Percentiles rank a stretch among this genome's conserved stretches.
Conservation (phyloP, 1,139 yeast genomes). For the Hansenula sp. region DNA sequence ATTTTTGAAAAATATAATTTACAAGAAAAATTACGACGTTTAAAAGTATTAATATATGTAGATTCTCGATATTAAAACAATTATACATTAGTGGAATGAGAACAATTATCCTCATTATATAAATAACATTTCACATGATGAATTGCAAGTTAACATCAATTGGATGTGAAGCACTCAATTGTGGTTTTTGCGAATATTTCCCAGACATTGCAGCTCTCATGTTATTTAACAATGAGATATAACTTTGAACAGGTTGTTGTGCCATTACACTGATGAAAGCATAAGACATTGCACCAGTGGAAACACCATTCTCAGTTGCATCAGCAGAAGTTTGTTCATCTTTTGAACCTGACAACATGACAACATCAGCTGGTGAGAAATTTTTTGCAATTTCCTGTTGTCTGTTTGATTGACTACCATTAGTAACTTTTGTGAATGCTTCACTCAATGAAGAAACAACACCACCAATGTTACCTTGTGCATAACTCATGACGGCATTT, state of each 20-base stretch:
- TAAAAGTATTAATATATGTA: no score
- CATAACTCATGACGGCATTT: conserved; percentile 68
- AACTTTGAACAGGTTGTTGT: conserved; percentile 66
- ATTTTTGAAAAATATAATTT: no score
- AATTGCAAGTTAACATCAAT: conserved; percentile 69
- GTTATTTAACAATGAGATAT: conserved; percentile 68
- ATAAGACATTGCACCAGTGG: conserved; percentile 95
- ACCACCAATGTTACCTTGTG: conserved; percentile 63
- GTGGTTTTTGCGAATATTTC: conserved; percentile 83
- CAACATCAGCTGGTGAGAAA: conserved; percentile 84
- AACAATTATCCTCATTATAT: no score
- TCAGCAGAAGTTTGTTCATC: conserved; percentile 61
- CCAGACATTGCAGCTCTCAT: conserved; percentile 64
- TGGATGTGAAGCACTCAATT: conserved; percentile 78
- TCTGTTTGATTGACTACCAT: conserved; percentile 15
- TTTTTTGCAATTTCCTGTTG: conserved; percentile 50
- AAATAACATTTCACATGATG: conserved; percentile 37
- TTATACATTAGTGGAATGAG: no score
- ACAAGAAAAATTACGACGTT: no score
- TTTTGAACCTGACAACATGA: conserved; percentile 84
- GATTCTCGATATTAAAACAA: no score
- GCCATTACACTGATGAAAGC: conserved; percentile 71
- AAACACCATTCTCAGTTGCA: conserved; percentile 64
- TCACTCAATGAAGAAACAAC: conserved; percentile 36
- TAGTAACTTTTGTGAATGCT: conserved; percentile 32